These are phyloP conservation scores for Venturia asperata DNA, from an alignment of 2,329 filamentous ascomycete genomes.

Conservation along the genomic window DNA sequence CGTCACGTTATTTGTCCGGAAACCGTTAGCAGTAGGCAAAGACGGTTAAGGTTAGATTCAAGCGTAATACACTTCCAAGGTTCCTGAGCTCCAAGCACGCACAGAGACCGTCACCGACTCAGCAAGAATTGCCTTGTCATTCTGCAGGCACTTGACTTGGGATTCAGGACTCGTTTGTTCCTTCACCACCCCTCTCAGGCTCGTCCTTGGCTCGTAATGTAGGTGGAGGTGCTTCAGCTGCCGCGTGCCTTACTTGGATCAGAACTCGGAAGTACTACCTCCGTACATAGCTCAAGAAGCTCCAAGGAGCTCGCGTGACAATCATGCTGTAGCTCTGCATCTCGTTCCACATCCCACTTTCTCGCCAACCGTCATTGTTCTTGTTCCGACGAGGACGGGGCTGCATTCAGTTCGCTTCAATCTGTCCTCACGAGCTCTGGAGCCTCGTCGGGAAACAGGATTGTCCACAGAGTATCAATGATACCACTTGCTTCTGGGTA, in stretches of 20 bases:
- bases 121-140: not conserved
- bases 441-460: not conserved
- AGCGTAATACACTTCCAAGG: not conserved
- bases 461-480: not conserved
- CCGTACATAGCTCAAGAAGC: not conserved
- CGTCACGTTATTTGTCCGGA: not conserved
- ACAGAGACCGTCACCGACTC: not conserved
- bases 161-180: not conserved
- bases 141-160: not conserved
- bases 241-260: constrained; percentile 1
- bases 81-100: not conserved
- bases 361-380: not conserved
- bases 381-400: not conserved
- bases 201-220: constrained; percentile 1
- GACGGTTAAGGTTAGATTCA: not conserved
- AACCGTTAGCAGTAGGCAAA: not conserved
- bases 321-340: constrained; percentile 7
- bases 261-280: not conserved
- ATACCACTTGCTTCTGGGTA: not conserved
- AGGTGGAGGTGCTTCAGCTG: constrained; percentile 1
- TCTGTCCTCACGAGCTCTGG: constrained; percentile 6
- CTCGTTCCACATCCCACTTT: not conserved
- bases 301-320: constrained; percentile 9
- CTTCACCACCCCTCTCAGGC: not conserved
- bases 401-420: not conserved